Evolutionary conservation across 2,329 filamentous ascomycete genomes (phyloP).

Genomic region (Exophiala lecanii-corni): DNA sequence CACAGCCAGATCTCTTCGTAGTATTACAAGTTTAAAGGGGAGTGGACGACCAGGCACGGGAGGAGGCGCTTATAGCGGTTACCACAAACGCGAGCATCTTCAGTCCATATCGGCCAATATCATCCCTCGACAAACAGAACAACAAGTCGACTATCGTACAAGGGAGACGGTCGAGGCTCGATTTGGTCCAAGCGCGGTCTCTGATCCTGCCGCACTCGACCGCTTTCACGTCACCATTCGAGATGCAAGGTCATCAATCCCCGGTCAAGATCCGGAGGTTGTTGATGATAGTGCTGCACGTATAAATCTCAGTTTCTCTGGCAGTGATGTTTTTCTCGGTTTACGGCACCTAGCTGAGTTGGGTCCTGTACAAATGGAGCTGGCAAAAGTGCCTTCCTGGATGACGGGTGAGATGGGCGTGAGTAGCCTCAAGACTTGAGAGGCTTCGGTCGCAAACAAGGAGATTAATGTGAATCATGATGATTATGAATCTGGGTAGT

Average conservation of each 20-base stretch:
- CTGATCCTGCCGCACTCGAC: slow-evolving; percentile 21
- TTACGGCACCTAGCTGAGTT: slow-evolving; percentile 72
- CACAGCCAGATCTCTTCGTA: slow-evolving; percentile 65
- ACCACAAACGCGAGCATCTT: no score
- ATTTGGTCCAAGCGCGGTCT: slow-evolving; percentile 19
- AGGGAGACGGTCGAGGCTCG: slow-evolving; percentile 14
- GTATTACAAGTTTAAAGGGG: slow-evolving; percentile 65
- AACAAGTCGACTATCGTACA: no score
- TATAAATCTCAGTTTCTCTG: slow-evolving; percentile 61
- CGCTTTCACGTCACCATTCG: slow-evolving; percentile 19
- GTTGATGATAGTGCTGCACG: slow-evolving; percentile 22
- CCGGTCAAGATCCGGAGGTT: not conserved
- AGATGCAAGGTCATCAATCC: slow-evolving; percentile 2
- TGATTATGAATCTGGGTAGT: no score
- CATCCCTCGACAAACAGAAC: no score
- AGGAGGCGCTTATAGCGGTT: slow-evolving; percentile 67
- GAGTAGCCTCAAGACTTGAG: slow-evolving; percentile 61
- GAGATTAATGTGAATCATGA: no score
- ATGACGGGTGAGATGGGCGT: slow-evolving; percentile 84
- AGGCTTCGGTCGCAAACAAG: no score
- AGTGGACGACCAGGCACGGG: slow-evolving; percentile 65
- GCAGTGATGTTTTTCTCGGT: slow-evolving; percentile 74
- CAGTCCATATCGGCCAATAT: no score
- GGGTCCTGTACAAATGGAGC: slow-evolving; percentile 58
- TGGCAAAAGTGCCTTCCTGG: slow-evolving; percentile 78